Conservation (phyloP, 208 protist genomes). For the Balamuthia mandrillaris region DNA sequence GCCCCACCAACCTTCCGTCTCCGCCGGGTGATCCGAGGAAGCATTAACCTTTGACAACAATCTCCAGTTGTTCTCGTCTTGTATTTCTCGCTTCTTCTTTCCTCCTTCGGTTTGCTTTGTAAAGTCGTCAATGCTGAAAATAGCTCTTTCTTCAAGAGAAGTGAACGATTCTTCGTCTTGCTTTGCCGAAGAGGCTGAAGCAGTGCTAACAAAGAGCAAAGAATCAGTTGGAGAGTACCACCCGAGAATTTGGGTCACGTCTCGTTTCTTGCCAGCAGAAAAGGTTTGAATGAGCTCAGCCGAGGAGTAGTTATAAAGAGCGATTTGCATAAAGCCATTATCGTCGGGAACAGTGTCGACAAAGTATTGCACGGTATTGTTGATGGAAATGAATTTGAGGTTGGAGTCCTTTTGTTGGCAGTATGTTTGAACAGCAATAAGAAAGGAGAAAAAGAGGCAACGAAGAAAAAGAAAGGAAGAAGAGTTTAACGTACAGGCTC, state of each 20-base stretch:
- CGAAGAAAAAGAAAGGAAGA: background rate
- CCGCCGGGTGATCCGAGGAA: no score
- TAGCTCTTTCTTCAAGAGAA: no score
- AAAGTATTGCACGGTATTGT: background rate
- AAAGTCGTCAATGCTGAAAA: no score
- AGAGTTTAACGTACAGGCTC: background rate
- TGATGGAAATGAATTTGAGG: background rate
- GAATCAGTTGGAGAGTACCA: background rate
- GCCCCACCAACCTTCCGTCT: no score
- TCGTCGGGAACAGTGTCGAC: background rate
- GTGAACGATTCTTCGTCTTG: no score
- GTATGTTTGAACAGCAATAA: background rate
- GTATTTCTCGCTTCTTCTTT: no score
- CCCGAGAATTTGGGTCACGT: background rate
- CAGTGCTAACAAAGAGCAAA: background rate
- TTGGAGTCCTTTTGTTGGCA: no score
- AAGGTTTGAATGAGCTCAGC: background rate
- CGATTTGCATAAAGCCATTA: background rate
- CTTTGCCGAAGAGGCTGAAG: background rate
- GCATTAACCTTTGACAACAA: no score
- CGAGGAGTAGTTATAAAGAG: background rate
- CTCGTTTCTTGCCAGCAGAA: background rate
- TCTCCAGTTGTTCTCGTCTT: no score
- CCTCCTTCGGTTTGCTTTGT: no score
- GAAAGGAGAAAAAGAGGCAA: background rate